A percentile compares a stretch with the other conserved stretches of the same genome.
These are phyloP conservation scores for Paramecium octaurelia DNA, from an alignment of 73 alveolate species.

Conservation along the genomic window DNA sequence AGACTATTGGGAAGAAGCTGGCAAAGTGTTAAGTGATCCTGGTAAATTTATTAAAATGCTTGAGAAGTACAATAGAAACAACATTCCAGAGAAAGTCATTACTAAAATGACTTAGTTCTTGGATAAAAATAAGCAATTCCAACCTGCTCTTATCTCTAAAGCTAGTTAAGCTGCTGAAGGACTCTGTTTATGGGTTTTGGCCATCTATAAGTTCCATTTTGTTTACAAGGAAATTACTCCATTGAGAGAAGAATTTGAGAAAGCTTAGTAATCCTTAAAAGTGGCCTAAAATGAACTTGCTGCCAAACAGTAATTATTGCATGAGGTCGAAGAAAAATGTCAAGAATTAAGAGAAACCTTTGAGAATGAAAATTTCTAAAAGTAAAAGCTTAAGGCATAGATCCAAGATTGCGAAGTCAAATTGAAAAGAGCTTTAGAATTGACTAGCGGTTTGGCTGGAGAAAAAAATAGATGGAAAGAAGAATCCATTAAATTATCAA, in stretches of 20 bases:
- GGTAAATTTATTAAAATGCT: constrained; percentile 70
- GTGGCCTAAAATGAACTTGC: constrained; percentile 77
- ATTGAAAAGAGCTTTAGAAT: constrained; percentile 84
- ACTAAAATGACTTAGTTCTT: constrained; percentile 68
- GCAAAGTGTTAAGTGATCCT: constrained; percentile 75
- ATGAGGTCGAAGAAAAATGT: constrained; percentile 84
- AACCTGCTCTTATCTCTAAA: constrained; percentile 75
- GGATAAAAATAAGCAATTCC: constrained; percentile 67
- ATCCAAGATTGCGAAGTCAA: constrained; percentile 84
- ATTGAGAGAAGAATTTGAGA: constrained; percentile 86
- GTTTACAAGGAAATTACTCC: constrained; percentile 92
- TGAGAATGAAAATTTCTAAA: constrained; percentile 84
- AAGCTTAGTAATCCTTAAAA: constrained; percentile 80
- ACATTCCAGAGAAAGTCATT: constrained; percentile 74
- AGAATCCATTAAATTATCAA: constrained; percentile 74
- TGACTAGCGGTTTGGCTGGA: constrained; percentile 84
- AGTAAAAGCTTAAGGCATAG: constrained; percentile 77
- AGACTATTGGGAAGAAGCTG: constrained; percentile 88
- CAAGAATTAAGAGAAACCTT: constrained; percentile 85
- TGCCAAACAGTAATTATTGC: constrained; percentile 83
- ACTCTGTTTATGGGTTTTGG: constrained; percentile 82
- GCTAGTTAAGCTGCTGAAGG: constrained; percentile 90
- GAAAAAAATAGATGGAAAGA: constrained; percentile 91
- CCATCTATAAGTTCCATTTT: constrained; percentile 75
- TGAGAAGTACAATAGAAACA: constrained; percentile 77